Conservation (phyloP, 2,329 filamentous ascomycete genomes). For the Colletotrichum theobromicola region DNA sequence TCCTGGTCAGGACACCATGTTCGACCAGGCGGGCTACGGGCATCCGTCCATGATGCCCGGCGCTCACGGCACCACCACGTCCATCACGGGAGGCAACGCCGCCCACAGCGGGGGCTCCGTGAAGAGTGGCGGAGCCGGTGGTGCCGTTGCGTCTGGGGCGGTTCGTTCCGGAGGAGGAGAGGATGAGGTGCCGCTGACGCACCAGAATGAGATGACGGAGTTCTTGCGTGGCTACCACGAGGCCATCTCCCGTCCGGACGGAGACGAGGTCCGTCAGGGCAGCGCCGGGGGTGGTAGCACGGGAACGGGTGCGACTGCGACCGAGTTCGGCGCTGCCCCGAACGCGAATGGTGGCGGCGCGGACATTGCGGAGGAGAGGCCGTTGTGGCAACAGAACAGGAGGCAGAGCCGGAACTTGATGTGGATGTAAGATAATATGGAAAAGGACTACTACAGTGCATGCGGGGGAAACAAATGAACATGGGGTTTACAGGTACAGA, state of each 20-base stretch:
- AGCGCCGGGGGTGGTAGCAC: conserved; percentile 26
- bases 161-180: conserved; percentile 28
- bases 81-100: conserved; percentile 14
- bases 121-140: conserved; percentile 24
- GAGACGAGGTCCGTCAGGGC: conserved; percentile 41
- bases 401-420: conserved; percentile 51
- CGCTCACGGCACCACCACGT: conserved; percentile 19
- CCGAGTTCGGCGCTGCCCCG: not conserved
- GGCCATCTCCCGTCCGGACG: conserved; percentile 41
- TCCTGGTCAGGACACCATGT: conserved; percentile 7
- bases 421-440: conserved; percentile 43
- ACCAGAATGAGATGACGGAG: conserved; percentile 45
- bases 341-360: not conserved
- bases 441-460: not conserved
- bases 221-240: conserved; percentile 48
- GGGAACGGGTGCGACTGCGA: conserved; percentile 14
- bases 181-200: conserved; percentile 45
- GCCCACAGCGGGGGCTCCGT: conserved; percentile 1
- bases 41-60: conserved; percentile 21
- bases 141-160: conserved; percentile 28
- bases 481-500: not conserved
- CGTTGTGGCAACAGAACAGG: conserved; percentile 61
- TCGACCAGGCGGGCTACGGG: conserved; percentile 18
- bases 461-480: not conserved
- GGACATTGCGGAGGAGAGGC: conserved; percentile 35